These are phyloP conservation scores for Thielaviopsis euricoi DNA, from an alignment of 2,329 filamentous ascomycete species.

Conservation along the genomic window DNA sequence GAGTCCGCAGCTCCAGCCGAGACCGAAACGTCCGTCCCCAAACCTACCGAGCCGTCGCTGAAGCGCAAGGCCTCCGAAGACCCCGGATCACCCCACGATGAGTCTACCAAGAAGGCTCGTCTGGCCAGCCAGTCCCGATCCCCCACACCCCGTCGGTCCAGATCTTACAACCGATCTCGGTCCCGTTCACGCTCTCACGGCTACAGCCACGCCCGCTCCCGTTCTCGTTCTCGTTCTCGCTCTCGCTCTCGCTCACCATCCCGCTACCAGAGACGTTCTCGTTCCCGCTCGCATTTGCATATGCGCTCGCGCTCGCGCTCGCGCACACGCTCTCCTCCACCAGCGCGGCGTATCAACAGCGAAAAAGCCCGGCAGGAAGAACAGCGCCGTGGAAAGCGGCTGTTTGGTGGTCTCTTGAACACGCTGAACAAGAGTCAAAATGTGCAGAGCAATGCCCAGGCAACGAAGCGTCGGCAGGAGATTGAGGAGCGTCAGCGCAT, in stretches of 20 bases:
- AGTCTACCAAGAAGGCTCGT: conserved; percentile 7
- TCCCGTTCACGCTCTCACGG: background rate
- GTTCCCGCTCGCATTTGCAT: background rate
- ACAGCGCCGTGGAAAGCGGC: conserved; percentile 64
- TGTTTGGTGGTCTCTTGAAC: conserved; percentile 70
- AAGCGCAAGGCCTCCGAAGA: conserved; percentile 10
- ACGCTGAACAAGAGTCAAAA: conserved; percentile 48
- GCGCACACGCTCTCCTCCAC: conserved; percentile 1
- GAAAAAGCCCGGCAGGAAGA: conserved; percentile 40
- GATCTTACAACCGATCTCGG: background rate
- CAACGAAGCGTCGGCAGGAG: conserved; percentile 48
- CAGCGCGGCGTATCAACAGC: background rate
- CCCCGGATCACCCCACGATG: background rate
- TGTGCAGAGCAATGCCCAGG: background rate
- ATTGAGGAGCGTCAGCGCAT: conserved; percentile 71
- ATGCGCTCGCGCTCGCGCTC: background rate
- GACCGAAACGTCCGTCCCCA: too few relatives aligned
- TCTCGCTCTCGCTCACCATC: too few relatives aligned
- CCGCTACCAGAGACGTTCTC: background rate
- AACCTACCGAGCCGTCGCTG: background rate
- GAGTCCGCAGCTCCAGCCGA: too few relatives aligned
- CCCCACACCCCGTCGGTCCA: background rate
- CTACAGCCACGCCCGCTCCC: background rate
- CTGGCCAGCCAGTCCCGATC: background rate
- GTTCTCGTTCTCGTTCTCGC: background rate